These are phyloP conservation scores for Podospora pseudocomata DNA, from an alignment of 495 filamentous ascomycete species.

Conservation along the genomic window DNA sequence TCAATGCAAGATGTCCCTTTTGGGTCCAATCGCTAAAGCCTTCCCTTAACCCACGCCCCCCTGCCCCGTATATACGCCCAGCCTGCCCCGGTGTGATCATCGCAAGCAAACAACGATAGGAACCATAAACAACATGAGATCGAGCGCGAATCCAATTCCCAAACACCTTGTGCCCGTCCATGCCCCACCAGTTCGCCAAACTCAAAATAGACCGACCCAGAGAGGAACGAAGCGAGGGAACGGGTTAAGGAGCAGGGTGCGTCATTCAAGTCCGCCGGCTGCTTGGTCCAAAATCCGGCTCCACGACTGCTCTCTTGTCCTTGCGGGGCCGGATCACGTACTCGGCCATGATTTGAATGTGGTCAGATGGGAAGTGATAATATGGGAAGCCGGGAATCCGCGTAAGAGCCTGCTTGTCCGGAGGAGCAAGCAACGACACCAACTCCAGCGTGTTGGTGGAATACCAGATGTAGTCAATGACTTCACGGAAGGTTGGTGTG, in stretches of 20 bases:
- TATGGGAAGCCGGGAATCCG: slow-evolving; percentile 94
- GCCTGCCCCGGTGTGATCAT: slow-evolving; percentile 1
- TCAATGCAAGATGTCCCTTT: background rate
- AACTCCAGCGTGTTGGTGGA: slow-evolving; percentile 87
- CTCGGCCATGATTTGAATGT: slow-evolving; percentile 87
- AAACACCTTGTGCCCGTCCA: background rate
- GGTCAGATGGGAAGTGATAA: slow-evolving; percentile 95
- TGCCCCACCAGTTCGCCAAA: slow-evolving; percentile 1
- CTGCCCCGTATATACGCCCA: background rate
- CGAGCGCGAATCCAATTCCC: background rate
- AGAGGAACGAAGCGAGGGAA: slow-evolving; percentile 1
- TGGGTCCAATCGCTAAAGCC: background rate
- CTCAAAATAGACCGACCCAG: background rate
- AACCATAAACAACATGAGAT: slow-evolving; percentile 1
- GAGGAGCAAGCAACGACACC: slow-evolving; percentile 79
- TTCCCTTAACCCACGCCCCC: background rate
- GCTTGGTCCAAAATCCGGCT: slow-evolving; percentile 34
- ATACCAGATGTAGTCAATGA: slow-evolving; percentile 98
- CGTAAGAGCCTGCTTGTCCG: slow-evolving; percentile 85
- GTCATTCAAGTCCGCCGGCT: slow-evolving; percentile 17
- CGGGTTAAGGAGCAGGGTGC: background rate
- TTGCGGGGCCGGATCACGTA: slow-evolving; percentile 85
- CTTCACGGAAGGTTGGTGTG: slow-evolving; percentile 81
- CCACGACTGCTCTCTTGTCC: slow-evolving; percentile 62
- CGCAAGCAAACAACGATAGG: background rate